A percentile compares a stretch with the other conserved stretches of the same genome.
Evolutionary conservation across 164 flowering plant species (phyloP).

Genomic region (Annona cherimola): DNA sequence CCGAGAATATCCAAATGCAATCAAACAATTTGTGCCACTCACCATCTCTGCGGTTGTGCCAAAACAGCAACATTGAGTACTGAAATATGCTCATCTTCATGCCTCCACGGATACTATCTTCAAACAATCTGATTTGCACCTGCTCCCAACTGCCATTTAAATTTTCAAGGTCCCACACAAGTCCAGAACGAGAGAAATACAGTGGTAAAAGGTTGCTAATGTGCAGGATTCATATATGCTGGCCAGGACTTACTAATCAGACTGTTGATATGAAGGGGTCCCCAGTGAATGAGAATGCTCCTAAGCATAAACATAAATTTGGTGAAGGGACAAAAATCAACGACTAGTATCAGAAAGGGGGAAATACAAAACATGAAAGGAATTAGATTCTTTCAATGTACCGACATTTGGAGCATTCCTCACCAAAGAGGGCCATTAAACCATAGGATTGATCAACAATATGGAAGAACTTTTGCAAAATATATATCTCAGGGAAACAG

Average conservation of each 20-base stretch:
- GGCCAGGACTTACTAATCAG: not conserved
- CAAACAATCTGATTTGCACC: constrained; percentile 57
- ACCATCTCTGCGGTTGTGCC: constrained; percentile 39
- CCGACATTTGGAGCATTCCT: not conserved
- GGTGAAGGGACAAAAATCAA: not conserved
- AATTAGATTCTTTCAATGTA: not conserved
- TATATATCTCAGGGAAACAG: not conserved
- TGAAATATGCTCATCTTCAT: constrained; percentile 47
- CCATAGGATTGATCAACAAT: not conserved
- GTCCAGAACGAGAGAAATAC: constrained; percentile 16
- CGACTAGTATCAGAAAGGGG: not conserved
- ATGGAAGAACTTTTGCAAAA: not conserved
- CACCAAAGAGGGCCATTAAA: not conserved
- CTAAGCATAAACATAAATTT: not conserved
- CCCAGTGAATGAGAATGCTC: not conserved
- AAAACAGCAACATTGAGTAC: constrained; percentile 58
- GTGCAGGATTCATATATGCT: not conserved
- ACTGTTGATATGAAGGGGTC: not conserved
- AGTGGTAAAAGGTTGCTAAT: not conserved
- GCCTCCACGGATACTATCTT: constrained; percentile 47
- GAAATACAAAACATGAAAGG: not conserved
- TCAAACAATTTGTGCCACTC: not conserved
- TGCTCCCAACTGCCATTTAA: constrained; percentile 77
- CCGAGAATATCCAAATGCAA: not conserved
- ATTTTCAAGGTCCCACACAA: constrained; percentile 27